Evolutionary conservation across 345 rosid species (phyloP).

Genomic region (Hypericum androsaemum): DNA sequence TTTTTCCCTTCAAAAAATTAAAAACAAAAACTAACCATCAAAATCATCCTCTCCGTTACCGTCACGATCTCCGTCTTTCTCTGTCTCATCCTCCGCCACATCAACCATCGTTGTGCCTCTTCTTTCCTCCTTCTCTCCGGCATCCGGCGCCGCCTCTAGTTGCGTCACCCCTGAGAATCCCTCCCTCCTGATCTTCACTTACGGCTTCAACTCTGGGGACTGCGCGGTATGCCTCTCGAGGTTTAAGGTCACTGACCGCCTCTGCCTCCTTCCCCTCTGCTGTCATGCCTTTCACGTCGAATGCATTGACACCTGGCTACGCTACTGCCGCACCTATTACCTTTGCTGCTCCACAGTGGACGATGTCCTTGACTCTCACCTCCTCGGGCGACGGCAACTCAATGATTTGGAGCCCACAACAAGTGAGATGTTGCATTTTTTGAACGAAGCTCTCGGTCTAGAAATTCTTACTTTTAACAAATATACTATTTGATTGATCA

Average conservation of each 20-base stretch:
- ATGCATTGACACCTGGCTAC: conserved; percentile 78
- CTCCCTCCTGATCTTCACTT: conserved; percentile 75
- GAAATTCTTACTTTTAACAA: too few relatives aligned
- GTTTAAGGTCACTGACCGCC: conserved; percentile 62
- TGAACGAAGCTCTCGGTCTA: too few relatives aligned
- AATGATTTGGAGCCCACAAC: too few relatives aligned
- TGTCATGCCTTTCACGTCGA: conserved; percentile 81
- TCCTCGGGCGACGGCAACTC: conserved; percentile 18
- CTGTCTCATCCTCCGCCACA: conserved; percentile 1
- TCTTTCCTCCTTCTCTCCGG: conserved; percentile 5
- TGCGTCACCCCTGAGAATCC: conserved; percentile 46
- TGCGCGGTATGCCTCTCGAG: conserved; percentile 85
- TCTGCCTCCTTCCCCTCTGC: conserved; percentile 77
- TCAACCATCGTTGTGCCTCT: not conserved
- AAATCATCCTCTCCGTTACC: not conserved
- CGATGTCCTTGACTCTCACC: too few relatives aligned
- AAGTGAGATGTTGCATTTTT: too few relatives aligned
- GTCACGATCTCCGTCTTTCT: not conserved
- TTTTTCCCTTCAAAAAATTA: too few relatives aligned
- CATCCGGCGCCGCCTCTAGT: too few relatives aligned
- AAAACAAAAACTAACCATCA: not conserved
- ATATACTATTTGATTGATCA: too few relatives aligned
- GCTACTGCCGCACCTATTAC: conserved; percentile 66
- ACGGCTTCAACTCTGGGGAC: conserved; percentile 42
- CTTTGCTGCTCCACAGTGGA: conserved; percentile 84